These are phyloP conservation scores for Fraxinus nigra DNA, from an alignment of 305 asterid species.

Conservation along the genomic window DNA sequence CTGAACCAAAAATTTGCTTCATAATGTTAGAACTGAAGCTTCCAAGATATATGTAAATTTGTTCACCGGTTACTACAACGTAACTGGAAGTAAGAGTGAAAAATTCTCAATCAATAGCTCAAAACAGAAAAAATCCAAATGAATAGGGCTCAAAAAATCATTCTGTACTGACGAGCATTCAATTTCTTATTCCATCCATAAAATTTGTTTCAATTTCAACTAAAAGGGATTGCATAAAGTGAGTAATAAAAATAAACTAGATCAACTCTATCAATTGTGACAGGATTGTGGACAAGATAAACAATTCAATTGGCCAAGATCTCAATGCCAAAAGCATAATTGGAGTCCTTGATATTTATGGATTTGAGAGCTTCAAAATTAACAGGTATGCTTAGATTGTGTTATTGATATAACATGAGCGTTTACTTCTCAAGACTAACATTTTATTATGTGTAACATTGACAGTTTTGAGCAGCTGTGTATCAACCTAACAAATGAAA, in stretches of 20 bases:
- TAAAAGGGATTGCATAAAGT: not conserved
- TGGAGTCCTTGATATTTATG: conserved; percentile 90
- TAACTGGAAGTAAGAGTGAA: not conserved
- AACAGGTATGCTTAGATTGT: conserved; percentile 54
- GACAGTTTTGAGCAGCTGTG: conserved; percentile 90
- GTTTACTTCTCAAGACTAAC: conserved; percentile 25
- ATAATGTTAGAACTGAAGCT: not conserved
- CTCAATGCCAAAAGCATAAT: conserved; percentile 81
- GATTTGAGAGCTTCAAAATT: conserved; percentile 92
- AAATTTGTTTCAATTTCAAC: not conserved
- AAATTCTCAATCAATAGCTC: not conserved
- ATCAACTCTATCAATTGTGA: conserved; percentile 20
- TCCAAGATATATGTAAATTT: not conserved
- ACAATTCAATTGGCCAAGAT: conserved; percentile 88
- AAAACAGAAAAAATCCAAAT: not conserved
- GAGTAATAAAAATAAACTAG: conserved; percentile 6
- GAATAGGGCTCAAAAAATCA: not conserved
- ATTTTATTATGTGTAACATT: conserved; percentile 21
- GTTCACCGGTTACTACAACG: not conserved
- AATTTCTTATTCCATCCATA: not conserved
- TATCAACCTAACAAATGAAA: conserved; percentile 89
- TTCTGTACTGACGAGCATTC: not conserved
- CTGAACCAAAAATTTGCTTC: not conserved
- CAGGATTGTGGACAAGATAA: conserved; percentile 96
- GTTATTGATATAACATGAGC: conserved; percentile 13